phyloP scores from a whole-genome alignment of 2,329 filamentous ascomycete genomes.

The Anisogramma anomala region DNA sequence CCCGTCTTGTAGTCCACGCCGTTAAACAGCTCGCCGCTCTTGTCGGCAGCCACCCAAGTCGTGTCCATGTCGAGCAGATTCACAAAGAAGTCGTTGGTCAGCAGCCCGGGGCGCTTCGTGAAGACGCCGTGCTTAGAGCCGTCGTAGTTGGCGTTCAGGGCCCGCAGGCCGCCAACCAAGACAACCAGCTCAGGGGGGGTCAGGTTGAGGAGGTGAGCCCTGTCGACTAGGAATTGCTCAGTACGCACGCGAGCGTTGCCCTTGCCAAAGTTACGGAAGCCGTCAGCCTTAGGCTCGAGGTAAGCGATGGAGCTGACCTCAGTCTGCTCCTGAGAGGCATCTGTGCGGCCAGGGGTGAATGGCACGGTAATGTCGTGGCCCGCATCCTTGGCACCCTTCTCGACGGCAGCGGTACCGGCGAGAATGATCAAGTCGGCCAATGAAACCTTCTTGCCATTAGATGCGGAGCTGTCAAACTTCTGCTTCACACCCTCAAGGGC shows the following conservation, averaged over 20 bases:
- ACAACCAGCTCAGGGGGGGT: constrained; percentile 56
- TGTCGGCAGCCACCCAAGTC: constrained; percentile 45
- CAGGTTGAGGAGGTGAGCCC: constrained; percentile 54
- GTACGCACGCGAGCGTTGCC: constrained; percentile 45
- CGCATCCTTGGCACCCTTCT: constrained; percentile 45
- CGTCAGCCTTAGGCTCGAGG: constrained; percentile 55
- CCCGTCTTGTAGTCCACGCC: constrained; percentile 58
- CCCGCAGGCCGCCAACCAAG: constrained; percentile 57
- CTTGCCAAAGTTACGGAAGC: constrained; percentile 64
- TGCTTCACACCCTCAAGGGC: constrained; percentile 30
- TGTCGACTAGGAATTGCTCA: constrained; percentile 58
- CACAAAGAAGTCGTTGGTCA: constrained; percentile 68
- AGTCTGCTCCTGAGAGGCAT: constrained; percentile 58
- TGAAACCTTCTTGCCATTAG: constrained; percentile 53
- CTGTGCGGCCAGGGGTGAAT: constrained; percentile 57
- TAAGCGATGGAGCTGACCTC: constrained; percentile 48
- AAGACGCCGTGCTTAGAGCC: constrained; percentile 53
- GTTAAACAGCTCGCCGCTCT: constrained; percentile 46
- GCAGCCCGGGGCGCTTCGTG: constrained; percentile 50
- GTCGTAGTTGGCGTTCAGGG: constrained; percentile 56
- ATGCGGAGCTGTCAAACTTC: constrained; percentile 47
- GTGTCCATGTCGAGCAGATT: constrained; percentile 57
- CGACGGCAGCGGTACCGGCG: constrained; percentile 52
- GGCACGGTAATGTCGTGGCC: constrained; percentile 41
- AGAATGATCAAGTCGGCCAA: constrained; percentile 63